phyloP scores from a whole-genome alignment of 2,329 filamentous ascomycete species.

The Aschersonia sp. region DNA sequence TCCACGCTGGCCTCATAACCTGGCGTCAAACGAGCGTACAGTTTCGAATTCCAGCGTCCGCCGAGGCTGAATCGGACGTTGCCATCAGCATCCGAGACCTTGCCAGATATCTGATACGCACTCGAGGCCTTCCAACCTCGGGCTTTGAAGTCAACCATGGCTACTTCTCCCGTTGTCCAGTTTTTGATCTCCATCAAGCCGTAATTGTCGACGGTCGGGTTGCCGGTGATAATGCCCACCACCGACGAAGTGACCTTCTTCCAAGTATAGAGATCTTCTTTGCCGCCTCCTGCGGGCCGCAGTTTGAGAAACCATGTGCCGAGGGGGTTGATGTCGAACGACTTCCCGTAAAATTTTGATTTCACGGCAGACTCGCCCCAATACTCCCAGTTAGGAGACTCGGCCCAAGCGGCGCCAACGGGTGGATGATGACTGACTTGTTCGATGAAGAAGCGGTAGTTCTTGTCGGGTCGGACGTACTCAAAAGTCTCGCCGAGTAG shows the following conservation, averaged over 20 bases:
- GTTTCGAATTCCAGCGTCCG: slow-evolving; percentile 92
- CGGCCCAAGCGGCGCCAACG: slow-evolving; percentile 83
- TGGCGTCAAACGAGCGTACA: slow-evolving; percentile 85
- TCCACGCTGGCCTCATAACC: slow-evolving; percentile 69
- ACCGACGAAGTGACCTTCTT: slow-evolving; percentile 97
- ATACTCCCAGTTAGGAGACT: slow-evolving; percentile 91
- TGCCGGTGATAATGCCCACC: slow-evolving; percentile 96
- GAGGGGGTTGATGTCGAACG: slow-evolving; percentile 90
- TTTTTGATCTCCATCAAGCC: slow-evolving; percentile 96
- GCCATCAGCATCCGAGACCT: slow-evolving; percentile 68
- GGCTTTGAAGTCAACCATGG: slow-evolving; percentile 80
- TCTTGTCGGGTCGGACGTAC: slow-evolving; percentile 89
- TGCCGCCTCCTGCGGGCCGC: slow-evolving; percentile 58
- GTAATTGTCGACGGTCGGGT: slow-evolving; percentile 94
- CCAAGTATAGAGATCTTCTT: slow-evolving; percentile 90
- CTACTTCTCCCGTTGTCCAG: slow-evolving; percentile 88
- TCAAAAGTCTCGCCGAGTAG: slow-evolving; percentile 94
- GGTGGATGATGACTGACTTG: slow-evolving; percentile 97
- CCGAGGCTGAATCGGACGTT: slow-evolving; percentile 79
- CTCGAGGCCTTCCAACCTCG: slow-evolving; percentile 92
- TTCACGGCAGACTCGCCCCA: slow-evolving; percentile 91
- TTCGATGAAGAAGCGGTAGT: slow-evolving; percentile 96
- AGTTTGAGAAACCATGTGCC: slow-evolving; percentile 94
- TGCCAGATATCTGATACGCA: slow-evolving; percentile 78
- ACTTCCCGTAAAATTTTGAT: slow-evolving; percentile 95